A percentile compares a stretch with the other conserved stretches of the same genome.
Evolutionary conservation across 2,329 filamentous ascomycete genomes (phyloP).

Genomic region (Venturia pyrina): DNA sequence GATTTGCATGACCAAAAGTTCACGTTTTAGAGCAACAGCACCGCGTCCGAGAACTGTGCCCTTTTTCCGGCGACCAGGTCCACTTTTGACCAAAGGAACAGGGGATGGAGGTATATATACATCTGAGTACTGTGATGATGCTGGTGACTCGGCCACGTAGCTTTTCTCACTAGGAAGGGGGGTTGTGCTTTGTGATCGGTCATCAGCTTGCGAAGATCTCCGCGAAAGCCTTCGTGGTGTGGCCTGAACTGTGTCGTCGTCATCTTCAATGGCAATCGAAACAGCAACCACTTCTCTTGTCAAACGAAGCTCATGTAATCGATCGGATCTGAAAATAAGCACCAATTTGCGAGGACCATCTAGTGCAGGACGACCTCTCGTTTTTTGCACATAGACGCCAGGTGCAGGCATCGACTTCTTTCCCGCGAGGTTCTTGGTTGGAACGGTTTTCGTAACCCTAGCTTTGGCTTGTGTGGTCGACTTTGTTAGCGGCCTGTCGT

Average conservation of each 20-base stretch:
- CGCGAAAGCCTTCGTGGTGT: not conserved
- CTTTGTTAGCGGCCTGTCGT: not conserved
- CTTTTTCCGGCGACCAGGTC: constrained; percentile 13
- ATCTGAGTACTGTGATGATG: not conserved
- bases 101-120: not conserved
- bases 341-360: not conserved
- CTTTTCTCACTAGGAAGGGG: not conserved
- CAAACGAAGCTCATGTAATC: not conserved
- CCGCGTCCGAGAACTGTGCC: constrained; percentile 28
- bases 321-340: not conserved
- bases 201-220: not conserved
- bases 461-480: not conserved
- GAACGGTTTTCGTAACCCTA: not conserved
- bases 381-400: not conserved
- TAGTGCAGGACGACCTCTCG: not conserved
- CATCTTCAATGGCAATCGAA: not conserved
- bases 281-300: not conserved
- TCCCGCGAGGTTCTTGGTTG: not conserved
- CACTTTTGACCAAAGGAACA: not conserved
- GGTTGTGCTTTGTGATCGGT: not conserved
- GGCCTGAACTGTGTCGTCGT: not conserved
- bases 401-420: not conserved
- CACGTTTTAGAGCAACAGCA: constrained; percentile 27
- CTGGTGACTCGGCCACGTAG: not conserved
- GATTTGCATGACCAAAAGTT: constrained; percentile 44